phyloP scores from a whole-genome alignment of 305 asterid genomes.

The Fraxinus sp. region DNA sequence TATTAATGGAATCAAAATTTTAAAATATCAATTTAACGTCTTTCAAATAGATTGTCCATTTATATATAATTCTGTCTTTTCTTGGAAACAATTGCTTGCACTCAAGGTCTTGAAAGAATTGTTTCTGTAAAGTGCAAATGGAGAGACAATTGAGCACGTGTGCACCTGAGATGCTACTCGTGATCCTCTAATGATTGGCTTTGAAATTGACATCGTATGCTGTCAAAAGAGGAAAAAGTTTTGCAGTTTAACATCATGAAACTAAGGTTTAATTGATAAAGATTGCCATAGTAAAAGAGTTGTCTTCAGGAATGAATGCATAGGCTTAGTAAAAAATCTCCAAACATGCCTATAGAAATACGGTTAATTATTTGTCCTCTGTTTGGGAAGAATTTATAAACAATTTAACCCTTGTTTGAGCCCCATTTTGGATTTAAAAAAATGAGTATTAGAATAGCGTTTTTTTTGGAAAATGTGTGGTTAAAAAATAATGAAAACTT shows the following conservation, averaged over 20 bases:
- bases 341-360: not conserved
- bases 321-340: not conserved
- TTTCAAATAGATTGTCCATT: not conserved
- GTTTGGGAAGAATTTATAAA: not conserved
- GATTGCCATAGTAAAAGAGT: not conserved
- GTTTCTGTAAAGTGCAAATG: not conserved
- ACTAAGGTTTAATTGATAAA: not conserved
- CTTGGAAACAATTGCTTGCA: not conserved
- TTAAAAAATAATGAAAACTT: not conserved
- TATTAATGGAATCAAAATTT: not conserved
- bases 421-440: not conserved
- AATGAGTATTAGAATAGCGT: not conserved
- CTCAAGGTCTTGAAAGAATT: conserved; percentile 4
- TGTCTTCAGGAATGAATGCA: not conserved
- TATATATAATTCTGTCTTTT: not conserved
- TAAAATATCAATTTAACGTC: not conserved
- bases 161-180: not conserved
- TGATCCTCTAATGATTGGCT: conserved; percentile 9
- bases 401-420: not conserved
- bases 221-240: not conserved
- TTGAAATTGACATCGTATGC: not conserved
- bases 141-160: not conserved
- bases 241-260: not conserved
- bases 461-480: not conserved
- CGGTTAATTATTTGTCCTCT: not conserved